Base-by-base conservation (phyloP, 164 flowering plant genomes). In the Tetrastigma voinierianum region DNA sequence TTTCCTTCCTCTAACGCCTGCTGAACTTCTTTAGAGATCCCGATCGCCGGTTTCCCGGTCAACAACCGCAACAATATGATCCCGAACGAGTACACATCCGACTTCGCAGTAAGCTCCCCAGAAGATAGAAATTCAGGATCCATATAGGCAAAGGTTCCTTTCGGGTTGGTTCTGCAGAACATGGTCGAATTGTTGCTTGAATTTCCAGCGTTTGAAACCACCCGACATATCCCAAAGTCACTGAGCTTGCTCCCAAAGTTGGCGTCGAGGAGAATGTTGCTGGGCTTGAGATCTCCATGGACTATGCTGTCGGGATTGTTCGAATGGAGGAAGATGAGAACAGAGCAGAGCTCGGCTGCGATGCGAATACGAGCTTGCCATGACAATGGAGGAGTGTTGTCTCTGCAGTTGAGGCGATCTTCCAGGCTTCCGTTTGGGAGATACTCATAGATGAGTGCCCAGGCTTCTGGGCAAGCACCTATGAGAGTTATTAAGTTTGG, bases 71-170 rank as follows among this genome's bases (percentile, higher is more conserved):
- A 52, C 57, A 94, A 68, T 68, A 91, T 82, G 24, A 94, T 76
- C 48, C 98, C 98, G 72, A 91, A 91, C 3, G 97, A 83, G 73
- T 87, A 94, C 18, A 90, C 87, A 71, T 94, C 97, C 4, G 97
- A 91, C 63, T 78, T 83, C 21, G 80, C 43, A 23, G 93, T 87
- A n/a, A 90, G 87, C 64, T 88, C 91, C 59, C 97, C 98, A 0
- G 91, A 79, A 8, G 75, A 2, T n/a, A 81, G 76, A 64, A 90
- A 85, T 67, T 88, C 93, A 5, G 97, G 98, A 67, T 94, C 97
- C 82, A 90, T 84, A 66, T 94, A 88, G 0, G 59, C 67, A 57
- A 80, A 64, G 11, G 95, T 89, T 46, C 95, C 98, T 68, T 84
- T 91, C 15, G 93, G 90, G 52, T 74, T 81, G 15, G 97, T 88